phyloP scores from a whole-genome alignment of 1,139 yeast species.

The Candida pseudoviswanathii region DNA sequence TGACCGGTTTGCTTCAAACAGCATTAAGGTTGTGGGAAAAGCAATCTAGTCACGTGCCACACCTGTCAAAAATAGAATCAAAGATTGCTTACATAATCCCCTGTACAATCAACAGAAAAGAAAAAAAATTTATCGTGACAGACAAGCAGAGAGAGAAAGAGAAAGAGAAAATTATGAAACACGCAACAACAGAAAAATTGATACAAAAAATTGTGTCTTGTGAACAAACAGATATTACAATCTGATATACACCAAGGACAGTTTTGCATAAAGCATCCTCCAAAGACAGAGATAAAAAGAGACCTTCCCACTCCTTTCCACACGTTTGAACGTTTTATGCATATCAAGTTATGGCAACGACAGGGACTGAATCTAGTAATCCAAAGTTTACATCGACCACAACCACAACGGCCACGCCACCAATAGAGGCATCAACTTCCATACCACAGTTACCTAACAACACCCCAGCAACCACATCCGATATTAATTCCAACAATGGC shows the following conservation, averaged over 20 bases:
- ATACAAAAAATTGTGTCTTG: background rate
- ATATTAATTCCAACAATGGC: background rate
- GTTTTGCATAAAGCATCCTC: background rate
- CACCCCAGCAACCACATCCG: background rate
- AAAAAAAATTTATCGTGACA: background rate
- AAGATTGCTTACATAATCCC: background rate
- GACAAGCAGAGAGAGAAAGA: background rate
- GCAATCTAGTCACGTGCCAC: background rate
- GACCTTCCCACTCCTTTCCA: background rate
- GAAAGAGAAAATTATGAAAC: background rate
- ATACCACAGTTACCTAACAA: constrained; percentile 2
- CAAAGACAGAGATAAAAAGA: background rate
- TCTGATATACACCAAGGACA: background rate
- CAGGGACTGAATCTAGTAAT: constrained; percentile 1
- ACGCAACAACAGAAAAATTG: background rate
- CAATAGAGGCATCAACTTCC: constrained; percentile 4
- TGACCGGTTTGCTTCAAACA: no score
- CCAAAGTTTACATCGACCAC: constrained; percentile 3
- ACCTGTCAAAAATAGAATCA: background rate
- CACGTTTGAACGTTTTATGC: background rate
- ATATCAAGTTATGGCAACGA: background rate
- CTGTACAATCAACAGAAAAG: no score
- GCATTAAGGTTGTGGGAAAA: no score
- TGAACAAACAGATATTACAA: background rate
- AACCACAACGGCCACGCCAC: constrained; percentile 8